These are phyloP conservation scores for Manihot esculenta DNA, from an alignment of 441 rosid species.

Conservation along the genomic window DNA sequence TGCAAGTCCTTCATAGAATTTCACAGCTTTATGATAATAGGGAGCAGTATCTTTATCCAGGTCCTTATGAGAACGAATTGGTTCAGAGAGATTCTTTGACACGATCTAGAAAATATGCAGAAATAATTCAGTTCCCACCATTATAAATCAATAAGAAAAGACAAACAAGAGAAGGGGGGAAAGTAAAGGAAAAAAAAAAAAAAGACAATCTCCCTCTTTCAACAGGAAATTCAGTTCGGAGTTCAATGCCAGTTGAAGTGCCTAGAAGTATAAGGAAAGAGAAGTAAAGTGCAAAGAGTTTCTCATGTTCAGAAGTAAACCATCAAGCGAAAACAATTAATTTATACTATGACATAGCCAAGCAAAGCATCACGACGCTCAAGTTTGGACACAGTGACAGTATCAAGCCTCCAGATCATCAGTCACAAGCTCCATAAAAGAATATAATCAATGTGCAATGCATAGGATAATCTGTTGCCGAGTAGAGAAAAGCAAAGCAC, in stretches of 20 bases:
- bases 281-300: background rate
- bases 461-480: background rate
- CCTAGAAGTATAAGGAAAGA: background rate
- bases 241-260: background rate
- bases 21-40: constrained; percentile 68
- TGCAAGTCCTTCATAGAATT: constrained; percentile 69
- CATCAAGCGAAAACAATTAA: background rate
- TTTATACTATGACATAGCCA: too few species aligned
- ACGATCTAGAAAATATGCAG: constrained; percentile 54
- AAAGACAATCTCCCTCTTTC: background rate
- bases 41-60: constrained; percentile 85
- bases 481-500: constrained; percentile 21
- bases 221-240: background rate
- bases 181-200: background rate
- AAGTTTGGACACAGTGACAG: background rate
- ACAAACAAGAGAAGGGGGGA: too few species aligned
- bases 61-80: constrained; percentile 94
- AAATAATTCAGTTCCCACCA: background rate
- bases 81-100: constrained; percentile 73
- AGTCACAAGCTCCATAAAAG: background rate
- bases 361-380: too few species aligned
- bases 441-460: background rate
- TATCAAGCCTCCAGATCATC: background rate
- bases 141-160: background rate
- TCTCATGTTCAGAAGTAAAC: background rate